phyloP scores from a whole-genome alignment of 345 rosid species.

The Bruguiera sexangula region DNA sequence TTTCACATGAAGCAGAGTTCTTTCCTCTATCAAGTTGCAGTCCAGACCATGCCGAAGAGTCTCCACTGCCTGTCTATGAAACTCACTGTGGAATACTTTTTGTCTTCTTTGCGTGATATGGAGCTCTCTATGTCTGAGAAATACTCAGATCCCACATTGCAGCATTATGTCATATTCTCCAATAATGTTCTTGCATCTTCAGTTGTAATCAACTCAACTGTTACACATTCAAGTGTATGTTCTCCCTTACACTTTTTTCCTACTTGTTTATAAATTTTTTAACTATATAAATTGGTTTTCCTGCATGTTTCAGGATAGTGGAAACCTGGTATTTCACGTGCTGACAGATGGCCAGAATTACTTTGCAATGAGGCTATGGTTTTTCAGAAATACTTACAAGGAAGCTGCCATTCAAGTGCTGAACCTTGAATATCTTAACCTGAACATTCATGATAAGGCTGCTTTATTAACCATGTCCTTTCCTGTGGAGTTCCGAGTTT shows the following conservation, averaged over 20 bases:
- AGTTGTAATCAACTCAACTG: constrained; percentile 37
- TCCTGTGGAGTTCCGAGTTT: constrained; percentile 84
- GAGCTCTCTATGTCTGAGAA: constrained; percentile 45
- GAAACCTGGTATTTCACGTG: constrained; percentile 39
- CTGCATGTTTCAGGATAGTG: constrained; percentile 67
- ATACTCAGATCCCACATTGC: constrained; percentile 33
- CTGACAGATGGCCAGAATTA: constrained; percentile 34
- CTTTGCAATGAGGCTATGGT: constrained; percentile 30
- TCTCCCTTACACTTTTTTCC: constrained; percentile 13
- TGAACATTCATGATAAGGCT: constrained; percentile 41
- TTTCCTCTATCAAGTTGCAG: constrained; percentile 46
- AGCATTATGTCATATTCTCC: constrained; percentile 28
- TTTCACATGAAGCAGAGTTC: constrained; percentile 83
- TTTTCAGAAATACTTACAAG: constrained; percentile 19
- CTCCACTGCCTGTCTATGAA: constrained; percentile 33
- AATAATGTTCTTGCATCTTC: constrained; percentile 31
- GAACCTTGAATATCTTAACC: constrained; percentile 28
- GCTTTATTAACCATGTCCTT: constrained; percentile 42
- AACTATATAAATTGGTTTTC: constrained; percentile 24
- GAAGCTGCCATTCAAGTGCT: constrained; percentile 27
- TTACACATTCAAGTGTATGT: constrained; percentile 39
- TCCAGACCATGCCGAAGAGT: constrained; percentile 35
- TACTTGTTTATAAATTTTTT: constrained; percentile 2
- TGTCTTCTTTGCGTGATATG: constrained; percentile 33
- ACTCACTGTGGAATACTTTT: constrained; percentile 32